Conservation (phyloP, 208 protist genomes). For the Herpetomonas samuelpessoai region DNA sequence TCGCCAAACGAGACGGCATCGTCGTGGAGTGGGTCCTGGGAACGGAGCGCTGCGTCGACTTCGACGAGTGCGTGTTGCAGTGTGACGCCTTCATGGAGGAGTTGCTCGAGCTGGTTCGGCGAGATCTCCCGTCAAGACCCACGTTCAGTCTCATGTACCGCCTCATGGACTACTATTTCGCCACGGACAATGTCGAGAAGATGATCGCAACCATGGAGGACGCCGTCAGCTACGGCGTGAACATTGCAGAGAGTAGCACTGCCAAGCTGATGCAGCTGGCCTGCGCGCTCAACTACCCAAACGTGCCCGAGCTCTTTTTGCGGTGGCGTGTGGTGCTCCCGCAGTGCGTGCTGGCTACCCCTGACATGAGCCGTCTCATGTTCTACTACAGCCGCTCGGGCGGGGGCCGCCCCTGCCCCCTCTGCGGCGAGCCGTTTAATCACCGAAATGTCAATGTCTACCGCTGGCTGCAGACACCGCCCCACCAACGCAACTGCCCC, state of each 20-base stretch:
- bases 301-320: conserved; percentile 76
- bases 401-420: conserved; percentile 70
- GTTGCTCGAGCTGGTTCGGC: conserved; percentile 64
- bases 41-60: conserved; percentile 69
- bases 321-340: conserved; percentile 75
- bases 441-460: conserved; percentile 84
- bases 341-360: conserved; percentile 87
- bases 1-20: conserved; percentile 81
- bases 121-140: conserved; percentile 68
- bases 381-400: conserved; percentile 84
- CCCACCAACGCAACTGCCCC: conserved; percentile 76
- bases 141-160: conserved; percentile 85
- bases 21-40: conserved; percentile 86
- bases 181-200: conserved; percentile 89
- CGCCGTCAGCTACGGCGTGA: conserved; percentile 58
- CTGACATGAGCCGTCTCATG: conserved; percentile 87
- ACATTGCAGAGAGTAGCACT: conserved; percentile 83
- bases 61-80: conserved; percentile 83
- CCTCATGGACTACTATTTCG: conserved; percentile 91
- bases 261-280: conserved; percentile 91
- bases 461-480: conserved; percentile 77
- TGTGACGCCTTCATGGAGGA: conserved; percentile 86
- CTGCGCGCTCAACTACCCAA: conserved; percentile 80
- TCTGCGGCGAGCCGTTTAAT: conserved; percentile 85
- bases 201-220: conserved; percentile 91